phyloP scores from a whole-genome alignment of 176 grass and related monocot species.

The Cymbopogon citratus region DNA sequence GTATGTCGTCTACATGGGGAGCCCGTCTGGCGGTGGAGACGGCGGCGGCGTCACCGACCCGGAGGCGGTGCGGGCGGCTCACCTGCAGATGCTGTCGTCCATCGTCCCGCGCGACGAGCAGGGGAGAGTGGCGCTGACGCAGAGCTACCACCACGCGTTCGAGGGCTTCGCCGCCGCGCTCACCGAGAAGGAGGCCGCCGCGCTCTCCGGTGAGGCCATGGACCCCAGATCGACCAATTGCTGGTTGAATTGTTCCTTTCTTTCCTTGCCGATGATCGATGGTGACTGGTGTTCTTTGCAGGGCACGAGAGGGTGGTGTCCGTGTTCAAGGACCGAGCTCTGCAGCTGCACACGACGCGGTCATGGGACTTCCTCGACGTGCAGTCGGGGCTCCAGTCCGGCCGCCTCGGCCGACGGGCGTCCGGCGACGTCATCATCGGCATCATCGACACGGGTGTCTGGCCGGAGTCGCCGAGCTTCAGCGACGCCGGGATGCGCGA shows the following conservation, averaged over 20 bases:
- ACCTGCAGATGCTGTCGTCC: slow-evolving; percentile 83
- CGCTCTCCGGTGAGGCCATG: slow-evolving; percentile 49
- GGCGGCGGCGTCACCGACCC: slow-evolving; percentile 2
- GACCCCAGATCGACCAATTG: no score
- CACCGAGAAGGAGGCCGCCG: slow-evolving; percentile 72
- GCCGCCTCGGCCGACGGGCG: slow-evolving; percentile 56
- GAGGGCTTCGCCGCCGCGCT: slow-evolving; percentile 74
- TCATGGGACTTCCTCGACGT: slow-evolving; percentile 88
- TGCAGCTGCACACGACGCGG: slow-evolving; percentile 90
- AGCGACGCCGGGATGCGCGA: slow-evolving; percentile 59
- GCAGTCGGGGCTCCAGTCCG: slow-evolving; percentile 61
- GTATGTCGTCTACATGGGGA: slow-evolving; percentile 91
- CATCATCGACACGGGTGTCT: slow-evolving; percentile 84
- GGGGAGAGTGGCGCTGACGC: slow-evolving; percentile 53
- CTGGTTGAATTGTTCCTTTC: no score
- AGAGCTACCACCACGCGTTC: slow-evolving; percentile 91
- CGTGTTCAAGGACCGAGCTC: slow-evolving; percentile 68
- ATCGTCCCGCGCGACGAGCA: slow-evolving; percentile 56
- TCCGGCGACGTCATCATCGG: slow-evolving; percentile 78
- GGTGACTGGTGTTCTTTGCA: slow-evolving; percentile 22
- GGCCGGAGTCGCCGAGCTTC: slow-evolving; percentile 91
- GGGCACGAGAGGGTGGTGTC: slow-evolving; percentile 70
- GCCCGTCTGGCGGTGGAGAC: not conserved
- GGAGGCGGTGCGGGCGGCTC: slow-evolving; percentile 39
- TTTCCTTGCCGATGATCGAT: not conserved